Percentiles rank a stretch among this genome's conserved stretches.
phyloP scores from a whole-genome alignment of 2,329 filamentous ascomycete genomes.

The Fusarium haematococcum region DNA sequence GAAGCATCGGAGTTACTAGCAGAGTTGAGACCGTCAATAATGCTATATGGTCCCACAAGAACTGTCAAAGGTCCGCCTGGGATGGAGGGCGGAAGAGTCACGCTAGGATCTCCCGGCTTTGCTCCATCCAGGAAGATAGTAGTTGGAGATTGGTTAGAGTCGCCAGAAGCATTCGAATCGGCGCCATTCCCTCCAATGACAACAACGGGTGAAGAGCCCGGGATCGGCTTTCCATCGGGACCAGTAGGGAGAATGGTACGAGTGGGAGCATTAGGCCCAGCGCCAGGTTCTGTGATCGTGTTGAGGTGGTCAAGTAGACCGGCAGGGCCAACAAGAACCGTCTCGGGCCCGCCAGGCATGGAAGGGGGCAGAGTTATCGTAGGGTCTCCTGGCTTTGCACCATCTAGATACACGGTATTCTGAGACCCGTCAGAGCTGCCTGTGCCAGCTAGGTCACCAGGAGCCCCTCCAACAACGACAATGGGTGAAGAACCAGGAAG shows the following conservation, averaged over 20 bases:
- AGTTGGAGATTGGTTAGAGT: background rate
- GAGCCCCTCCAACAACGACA: background rate
- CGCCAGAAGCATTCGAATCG: background rate
- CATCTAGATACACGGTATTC: background rate
- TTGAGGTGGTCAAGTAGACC: slow-evolving; percentile 21
- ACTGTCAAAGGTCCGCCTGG: background rate
- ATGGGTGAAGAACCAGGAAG: background rate
- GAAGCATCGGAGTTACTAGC: background rate
- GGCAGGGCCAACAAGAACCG: slow-evolving; percentile 29
- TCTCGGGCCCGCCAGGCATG: slow-evolving; percentile 18
- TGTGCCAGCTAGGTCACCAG: background rate
- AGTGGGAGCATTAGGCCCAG: slow-evolving; percentile 9
- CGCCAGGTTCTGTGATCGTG: slow-evolving; percentile 28
- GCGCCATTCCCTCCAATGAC: background rate
- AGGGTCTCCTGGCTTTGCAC: background rate
- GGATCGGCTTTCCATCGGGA: slow-evolving; percentile 25
- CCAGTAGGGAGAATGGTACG: slow-evolving; percentile 33
- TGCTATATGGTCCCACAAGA: background rate
- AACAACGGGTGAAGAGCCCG: slow-evolving; percentile 8
- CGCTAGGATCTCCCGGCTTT: background rate
- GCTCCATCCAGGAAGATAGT: background rate
- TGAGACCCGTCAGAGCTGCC: background rate
- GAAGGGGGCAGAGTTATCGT: background rate
- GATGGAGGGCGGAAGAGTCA: background rate
- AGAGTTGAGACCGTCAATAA: background rate